These are phyloP conservation scores for Ulmus americana DNA, from an alignment of 331 rosid species.

Conservation along the genomic window DNA sequence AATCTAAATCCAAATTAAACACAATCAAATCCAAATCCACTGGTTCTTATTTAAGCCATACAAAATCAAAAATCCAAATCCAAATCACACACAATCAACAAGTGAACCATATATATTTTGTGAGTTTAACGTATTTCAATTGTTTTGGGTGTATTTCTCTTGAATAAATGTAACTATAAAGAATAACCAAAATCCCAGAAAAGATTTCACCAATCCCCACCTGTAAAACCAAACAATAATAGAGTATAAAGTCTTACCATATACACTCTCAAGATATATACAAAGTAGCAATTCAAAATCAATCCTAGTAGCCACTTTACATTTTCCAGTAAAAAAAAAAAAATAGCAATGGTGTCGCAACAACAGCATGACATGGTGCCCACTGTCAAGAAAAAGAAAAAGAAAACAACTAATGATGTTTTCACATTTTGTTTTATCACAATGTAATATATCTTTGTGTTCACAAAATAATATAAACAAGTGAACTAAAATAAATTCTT, in stretches of 20 bases:
- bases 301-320: no score
- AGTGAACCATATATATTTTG: not conserved
- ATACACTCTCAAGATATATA: constrained; percentile 79
- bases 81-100: not conserved
- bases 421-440: constrained; percentile 5
- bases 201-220: constrained; percentile 9
- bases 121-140: not conserved
- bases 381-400: constrained; percentile 66
- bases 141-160: not conserved
- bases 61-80: constrained; percentile 15
- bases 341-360: constrained; percentile 82
- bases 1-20: no score
- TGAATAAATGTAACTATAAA: not conserved
- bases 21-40: constrained; percentile 1
- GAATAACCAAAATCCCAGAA: not conserved
- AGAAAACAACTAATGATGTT: not conserved
- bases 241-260: constrained; percentile 44
- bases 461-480: constrained; percentile 5
- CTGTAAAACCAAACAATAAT: not conserved
- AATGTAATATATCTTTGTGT: not conserved
- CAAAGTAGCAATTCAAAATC: constrained; percentile 65
- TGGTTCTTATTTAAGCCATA: constrained; percentile 15
- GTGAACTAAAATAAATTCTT: not conserved
- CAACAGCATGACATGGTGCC: constrained; percentile 97
- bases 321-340: not conserved